phyloP scores from a whole-genome alignment of 441 rosid species.

The Croton laevigatus region DNA sequence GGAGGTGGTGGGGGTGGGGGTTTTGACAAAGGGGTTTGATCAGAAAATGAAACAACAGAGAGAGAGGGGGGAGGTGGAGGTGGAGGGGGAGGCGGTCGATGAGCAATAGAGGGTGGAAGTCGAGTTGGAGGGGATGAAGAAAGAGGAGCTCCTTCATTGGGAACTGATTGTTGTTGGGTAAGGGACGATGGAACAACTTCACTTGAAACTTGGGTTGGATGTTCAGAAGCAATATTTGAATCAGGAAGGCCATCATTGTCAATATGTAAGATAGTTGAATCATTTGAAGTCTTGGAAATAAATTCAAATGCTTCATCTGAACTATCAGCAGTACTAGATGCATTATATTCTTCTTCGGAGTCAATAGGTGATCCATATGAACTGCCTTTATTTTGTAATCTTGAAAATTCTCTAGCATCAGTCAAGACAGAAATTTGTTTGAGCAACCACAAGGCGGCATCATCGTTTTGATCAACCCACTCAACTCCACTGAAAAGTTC shows the following conservation, averaged over 20 bases:
- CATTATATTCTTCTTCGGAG: slow-evolving; percentile 90
- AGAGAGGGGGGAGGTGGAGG: slow-evolving; percentile 4
- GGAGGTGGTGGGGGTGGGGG: slow-evolving; percentile 28
- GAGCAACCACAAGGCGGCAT: slow-evolving; percentile 92
- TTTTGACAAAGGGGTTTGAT: slow-evolving; percentile 9
- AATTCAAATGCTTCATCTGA: slow-evolving; percentile 83
- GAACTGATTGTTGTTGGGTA: slow-evolving; percentile 30
- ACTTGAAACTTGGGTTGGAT: slow-evolving; percentile 33
- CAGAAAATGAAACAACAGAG: neutral
- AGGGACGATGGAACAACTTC: slow-evolving; percentile 28
- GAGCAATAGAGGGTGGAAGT: slow-evolving; percentile 21
- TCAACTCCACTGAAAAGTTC: slow-evolving; percentile 89
- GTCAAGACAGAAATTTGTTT: slow-evolving; percentile 79
- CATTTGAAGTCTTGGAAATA: slow-evolving; percentile 38
- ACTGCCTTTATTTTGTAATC: slow-evolving; percentile 62
- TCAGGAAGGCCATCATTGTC: slow-evolving; percentile 43
- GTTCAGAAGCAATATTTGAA: slow-evolving; percentile 33
- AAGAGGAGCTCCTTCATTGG: slow-evolving; percentile 27
- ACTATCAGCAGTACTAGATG: slow-evolving; percentile 91
- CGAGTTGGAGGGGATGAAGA: slow-evolving; percentile 26
- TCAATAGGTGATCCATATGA: slow-evolving; percentile 65
- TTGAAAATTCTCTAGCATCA: slow-evolving; percentile 83
- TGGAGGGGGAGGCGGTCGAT: slow-evolving; percentile 21
- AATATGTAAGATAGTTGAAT: slow-evolving; percentile 32
- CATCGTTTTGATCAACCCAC: slow-evolving; percentile 79